A percentile compares a stretch with the other conserved stretches of the same genome.
Evolutionary conservation across 768 basidiomycete genomes (phyloP).

Genomic region (Harrya chromipes): DNA sequence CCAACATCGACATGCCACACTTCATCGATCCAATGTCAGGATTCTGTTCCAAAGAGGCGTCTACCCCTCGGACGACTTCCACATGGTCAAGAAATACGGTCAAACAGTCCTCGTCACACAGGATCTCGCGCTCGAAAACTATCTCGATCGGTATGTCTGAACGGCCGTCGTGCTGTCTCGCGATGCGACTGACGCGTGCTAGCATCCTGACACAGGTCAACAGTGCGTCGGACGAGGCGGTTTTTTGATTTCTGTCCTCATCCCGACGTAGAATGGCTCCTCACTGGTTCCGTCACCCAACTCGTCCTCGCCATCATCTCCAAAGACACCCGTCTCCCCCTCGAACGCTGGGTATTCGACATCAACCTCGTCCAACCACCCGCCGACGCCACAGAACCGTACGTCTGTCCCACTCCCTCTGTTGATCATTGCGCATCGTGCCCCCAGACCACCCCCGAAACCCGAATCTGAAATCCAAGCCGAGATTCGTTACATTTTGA

Average conservation of each 20-base stretch:
- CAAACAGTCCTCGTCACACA: slow-evolving; percentile 93
- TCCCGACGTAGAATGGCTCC: slow-evolving; percentile 74
- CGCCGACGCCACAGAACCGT: slow-evolving; percentile 49
- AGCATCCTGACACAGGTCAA: slow-evolving; percentile 92
- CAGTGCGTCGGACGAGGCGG: slow-evolving; percentile 48
- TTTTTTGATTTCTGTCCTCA: background rate
- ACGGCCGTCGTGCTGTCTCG: background rate
- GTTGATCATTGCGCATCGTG: background rate
- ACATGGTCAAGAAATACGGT: slow-evolving; percentile 99
- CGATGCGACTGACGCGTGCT: background rate
- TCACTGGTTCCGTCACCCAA: slow-evolving; percentile 89
- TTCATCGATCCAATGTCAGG: slow-evolving; percentile 36
- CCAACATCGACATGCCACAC: background rate
- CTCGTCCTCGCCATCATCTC: slow-evolving; percentile 95
- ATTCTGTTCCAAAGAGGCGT: slow-evolving; percentile 96
- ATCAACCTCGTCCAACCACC: slow-evolving; percentile 76
- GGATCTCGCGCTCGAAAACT: slow-evolving; percentile 89
- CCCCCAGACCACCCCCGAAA: slow-evolving; percentile 51
- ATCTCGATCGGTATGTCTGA: slow-evolving; percentile 67
- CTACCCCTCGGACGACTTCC: slow-evolving; percentile 97
- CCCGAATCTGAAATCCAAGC: slow-evolving; percentile 90
- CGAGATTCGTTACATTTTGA: slow-evolving; percentile 96
- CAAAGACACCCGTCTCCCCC: slow-evolving; percentile 85
- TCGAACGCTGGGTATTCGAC: slow-evolving; percentile 99
- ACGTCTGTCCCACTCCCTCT: slow-evolving; percentile 23